Percentiles rank a stretch among this genome's conserved stretches.
phyloP scores from a whole-genome alignment of 805 yeast genomes.

The Lipomyces orientalis region DNA sequence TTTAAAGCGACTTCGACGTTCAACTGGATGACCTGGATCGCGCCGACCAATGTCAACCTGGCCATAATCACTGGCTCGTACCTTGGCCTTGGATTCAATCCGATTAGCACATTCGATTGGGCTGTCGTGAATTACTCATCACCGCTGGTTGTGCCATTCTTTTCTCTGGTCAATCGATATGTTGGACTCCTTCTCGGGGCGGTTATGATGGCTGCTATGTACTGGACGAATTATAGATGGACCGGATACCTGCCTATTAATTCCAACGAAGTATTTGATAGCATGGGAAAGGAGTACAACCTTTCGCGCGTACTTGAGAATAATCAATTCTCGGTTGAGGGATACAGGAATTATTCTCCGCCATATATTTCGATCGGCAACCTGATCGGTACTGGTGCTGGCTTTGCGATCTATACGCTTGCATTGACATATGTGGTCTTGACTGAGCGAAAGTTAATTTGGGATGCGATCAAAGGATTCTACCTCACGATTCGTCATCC shows the following conservation, averaged over 20 bases:
- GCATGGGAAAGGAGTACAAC: conserved; percentile 48
- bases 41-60: conserved; percentile 56
- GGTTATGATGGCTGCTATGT: conserved; percentile 57
- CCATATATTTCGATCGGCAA: conserved; percentile 59
- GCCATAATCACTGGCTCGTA: conserved; percentile 68
- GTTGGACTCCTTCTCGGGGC: conserved; percentile 55
- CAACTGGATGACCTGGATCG: conserved; percentile 46
- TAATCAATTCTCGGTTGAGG: conserved; percentile 52
- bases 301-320: conserved; percentile 56
- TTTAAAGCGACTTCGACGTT: conserved; percentile 64
- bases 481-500: conserved; percentile 27
- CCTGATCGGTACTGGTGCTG: conserved; percentile 58
- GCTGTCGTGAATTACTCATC: conserved; percentile 49
- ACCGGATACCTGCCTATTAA: conserved; percentile 52
- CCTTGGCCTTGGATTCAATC: conserved; percentile 68
- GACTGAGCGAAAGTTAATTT: conserved; percentile 48
- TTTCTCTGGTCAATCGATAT: conserved; percentile 51
- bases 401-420: conserved; percentile 58
- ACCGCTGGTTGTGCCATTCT: conserved; percentile 49
- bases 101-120: conserved; percentile 71
- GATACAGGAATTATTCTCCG: conserved; percentile 65
- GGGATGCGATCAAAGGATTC: conserved; percentile 45
- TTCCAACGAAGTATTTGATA: conserved; percentile 51
- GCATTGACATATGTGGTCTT: conserved; percentile 55
- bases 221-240: conserved; percentile 57